Percentiles rank a stretch among this genome's conserved stretches.
phyloP scores from a whole-genome alignment of 148 eudicot genomes.

The Fagopyrum esculentum region DNA sequence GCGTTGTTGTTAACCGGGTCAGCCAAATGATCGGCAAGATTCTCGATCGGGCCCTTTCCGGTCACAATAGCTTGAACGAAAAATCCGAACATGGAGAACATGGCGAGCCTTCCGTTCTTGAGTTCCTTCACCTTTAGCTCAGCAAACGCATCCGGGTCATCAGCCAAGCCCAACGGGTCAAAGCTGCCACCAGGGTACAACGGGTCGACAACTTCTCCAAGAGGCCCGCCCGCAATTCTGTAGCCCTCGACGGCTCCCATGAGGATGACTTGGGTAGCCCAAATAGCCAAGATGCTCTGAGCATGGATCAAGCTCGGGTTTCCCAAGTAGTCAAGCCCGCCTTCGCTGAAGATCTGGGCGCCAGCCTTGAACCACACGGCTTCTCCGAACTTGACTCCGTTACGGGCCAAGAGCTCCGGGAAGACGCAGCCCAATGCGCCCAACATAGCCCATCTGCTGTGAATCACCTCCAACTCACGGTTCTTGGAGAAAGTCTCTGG shows the following conservation, averaged over 20 bases:
- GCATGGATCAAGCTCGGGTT: constrained; percentile 41
- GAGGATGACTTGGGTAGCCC: constrained; percentile 38
- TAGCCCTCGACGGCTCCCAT: constrained; percentile 44
- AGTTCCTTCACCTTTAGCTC: constrained; percentile 17
- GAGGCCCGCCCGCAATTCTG: constrained; percentile 40
- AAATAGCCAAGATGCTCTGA: constrained; percentile 36
- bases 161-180: constrained; percentile 20
- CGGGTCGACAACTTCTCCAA: constrained; percentile 38
- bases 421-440: constrained; percentile 37
- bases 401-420: constrained; percentile 38
- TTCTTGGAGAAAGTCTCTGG: constrained; percentile 38
- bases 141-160: constrained; percentile 19
- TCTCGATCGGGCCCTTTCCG: constrained; percentile 20
- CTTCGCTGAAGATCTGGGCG: constrained; percentile 36
- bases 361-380: constrained; percentile 46
- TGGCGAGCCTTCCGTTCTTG: constrained; percentile 16
- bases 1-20: constrained; percentile 19
- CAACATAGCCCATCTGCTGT: constrained; percentile 39
- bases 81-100: constrained; percentile 20
- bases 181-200: constrained; percentile 38
- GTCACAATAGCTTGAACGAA: constrained; percentile 17
- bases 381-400: constrained; percentile 42
- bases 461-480: constrained; percentile 40
- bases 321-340: constrained; percentile 40
- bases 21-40: constrained; percentile 15